Base-by-base conservation (phyloP, 345 rosid genomes). In the Eucalyptus tenuipes region DNA sequence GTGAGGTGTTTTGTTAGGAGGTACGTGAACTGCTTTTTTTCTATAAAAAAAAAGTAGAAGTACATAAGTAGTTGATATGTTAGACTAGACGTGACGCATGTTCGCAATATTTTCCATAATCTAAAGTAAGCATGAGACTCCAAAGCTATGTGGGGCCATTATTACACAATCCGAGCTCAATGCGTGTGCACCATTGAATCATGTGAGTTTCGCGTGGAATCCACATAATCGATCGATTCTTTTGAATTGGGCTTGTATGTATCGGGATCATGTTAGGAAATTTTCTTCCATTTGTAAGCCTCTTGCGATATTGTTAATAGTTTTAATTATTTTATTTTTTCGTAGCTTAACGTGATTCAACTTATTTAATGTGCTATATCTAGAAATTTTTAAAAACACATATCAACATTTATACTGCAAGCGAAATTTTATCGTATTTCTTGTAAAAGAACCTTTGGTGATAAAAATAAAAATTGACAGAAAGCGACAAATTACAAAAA, bases 221-320 rank as follows among this genome's bases (percentile, higher is more conserved):
- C 10, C 10, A 52, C 2, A 2, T 52, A 52, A 52, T 18, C 0
- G 0, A 52, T 0, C 0, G 1, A 18, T 52, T 52, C 0, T 7
- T 18, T 7, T 52, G 10, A 18, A 52, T 52, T 52, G 24, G 18
- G 2, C 24, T 52, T 4, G 1, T 4, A 52, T 52, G 10, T 18
- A 52, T 52, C 8, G 24, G 0, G 57, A 52, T 52, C 1, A 3
- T 4, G 22, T 1, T 31, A 64, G 79, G 4, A 66, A 25, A 5
- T 2, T 25, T 25, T 59, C 42, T 25, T 14, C 3, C 9, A 16
- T 66, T 68, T 31, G 80, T 16, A 17, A 68, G 42, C 11, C 80
- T 31, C 42, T 68, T 1, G 12, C 4, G 2, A 68, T 68, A 68
- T 68, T 31, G 10, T 33, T 68, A 31, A 10, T 4, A 2, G 3